These are phyloP conservation scores for Boeremia lycopersici DNA, from an alignment of 2,329 filamentous ascomycete genomes.

Conservation along the genomic window DNA sequence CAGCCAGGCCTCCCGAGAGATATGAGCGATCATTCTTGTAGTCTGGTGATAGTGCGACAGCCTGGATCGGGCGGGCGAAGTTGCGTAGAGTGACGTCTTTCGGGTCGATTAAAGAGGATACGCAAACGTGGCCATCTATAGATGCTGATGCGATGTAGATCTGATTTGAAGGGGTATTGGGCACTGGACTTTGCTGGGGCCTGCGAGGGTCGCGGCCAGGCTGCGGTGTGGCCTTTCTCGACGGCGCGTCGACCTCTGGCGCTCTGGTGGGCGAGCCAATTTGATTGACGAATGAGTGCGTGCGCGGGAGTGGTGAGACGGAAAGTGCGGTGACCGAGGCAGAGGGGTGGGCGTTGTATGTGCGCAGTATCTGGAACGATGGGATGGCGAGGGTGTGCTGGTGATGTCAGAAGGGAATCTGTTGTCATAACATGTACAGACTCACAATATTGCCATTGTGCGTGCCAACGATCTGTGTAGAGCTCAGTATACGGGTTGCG, in stretches of 20 bases:
- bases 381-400: conserved; percentile 88
- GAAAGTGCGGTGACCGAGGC: conserved; percentile 90
- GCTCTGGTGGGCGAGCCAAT: conserved; percentile 13
- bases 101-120: conserved; percentile 82
- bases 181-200: conserved; percentile 65
- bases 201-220: conserved; percentile 51
- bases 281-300: conserved; percentile 50
- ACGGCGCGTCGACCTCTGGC: conserved; percentile 49
- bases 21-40: conserved; percentile 90
- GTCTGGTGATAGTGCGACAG: conserved; percentile 91
- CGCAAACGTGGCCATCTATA: conserved; percentile 93
- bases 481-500: conserved; percentile 60
- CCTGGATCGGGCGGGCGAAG: conserved; percentile 89
- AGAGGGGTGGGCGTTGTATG: conserved; percentile 84
- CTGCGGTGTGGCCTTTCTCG: conserved; percentile 40
- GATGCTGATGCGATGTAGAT: conserved; percentile 94
- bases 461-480: conserved; percentile 78
- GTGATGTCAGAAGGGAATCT: conserved; percentile 11
- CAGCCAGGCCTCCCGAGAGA: conserved; percentile 86
- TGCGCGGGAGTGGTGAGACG: conserved; percentile 79
- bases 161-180: conserved; percentile 81
- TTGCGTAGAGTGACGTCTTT: conserved; percentile 92
- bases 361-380: conserved; percentile 77
- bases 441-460: conserved; percentile 95
- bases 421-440: conserved; percentile 12